A percentile compares a stretch with the other conserved stretches of the same genome.
These are phyloP conservation scores for Retiboletus flavoniger DNA, from an alignment of 1,284 basidiomycete genomes.

Conservation along the genomic window DNA sequence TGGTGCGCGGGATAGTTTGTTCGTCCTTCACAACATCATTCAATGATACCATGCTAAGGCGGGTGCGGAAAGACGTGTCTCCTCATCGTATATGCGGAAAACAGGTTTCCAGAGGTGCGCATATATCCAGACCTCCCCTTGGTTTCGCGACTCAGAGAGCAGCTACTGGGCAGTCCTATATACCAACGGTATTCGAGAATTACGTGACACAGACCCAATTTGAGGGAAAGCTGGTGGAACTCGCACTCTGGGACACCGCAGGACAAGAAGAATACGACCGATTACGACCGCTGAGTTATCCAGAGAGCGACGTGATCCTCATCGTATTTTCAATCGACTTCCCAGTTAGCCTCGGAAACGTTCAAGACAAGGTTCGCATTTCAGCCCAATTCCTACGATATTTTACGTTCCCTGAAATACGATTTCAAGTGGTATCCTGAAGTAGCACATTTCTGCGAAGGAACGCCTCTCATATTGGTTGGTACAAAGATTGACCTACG, in stretches of 20 bases:
- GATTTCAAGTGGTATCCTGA: constrained; percentile 89
- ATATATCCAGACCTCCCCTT: constrained; percentile 11
- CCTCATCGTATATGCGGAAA: constrained; percentile 94
- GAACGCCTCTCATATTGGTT: constrained; percentile 89
- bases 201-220: constrained; percentile 88
- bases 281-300: constrained; percentile 90
- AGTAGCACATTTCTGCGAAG: constrained; percentile 95
- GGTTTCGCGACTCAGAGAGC: constrained; percentile 11
- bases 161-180: constrained; percentile 72
- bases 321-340: constrained; percentile 98
- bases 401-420: constrained; percentile 12
- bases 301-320: constrained; percentile 94
- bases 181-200: constrained; percentile 98
- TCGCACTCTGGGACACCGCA: constrained; percentile 97
- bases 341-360: constrained; percentile 91
- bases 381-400: background rate
- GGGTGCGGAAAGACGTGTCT: constrained; percentile 89
- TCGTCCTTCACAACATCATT: constrained; percentile 34
- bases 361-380: constrained; percentile 80
- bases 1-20: constrained; percentile 54
- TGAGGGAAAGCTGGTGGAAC: constrained; percentile 88
- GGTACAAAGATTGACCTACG: constrained; percentile 94
- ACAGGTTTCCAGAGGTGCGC: constrained; percentile 93
- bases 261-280: constrained; percentile 99
- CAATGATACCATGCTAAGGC: constrained; percentile 44